Percentiles rank a stretch among this genome's conserved stretches.
Conservation (phyloP, 140 eudicot genomes). For the Flaveria floridana region DNA sequence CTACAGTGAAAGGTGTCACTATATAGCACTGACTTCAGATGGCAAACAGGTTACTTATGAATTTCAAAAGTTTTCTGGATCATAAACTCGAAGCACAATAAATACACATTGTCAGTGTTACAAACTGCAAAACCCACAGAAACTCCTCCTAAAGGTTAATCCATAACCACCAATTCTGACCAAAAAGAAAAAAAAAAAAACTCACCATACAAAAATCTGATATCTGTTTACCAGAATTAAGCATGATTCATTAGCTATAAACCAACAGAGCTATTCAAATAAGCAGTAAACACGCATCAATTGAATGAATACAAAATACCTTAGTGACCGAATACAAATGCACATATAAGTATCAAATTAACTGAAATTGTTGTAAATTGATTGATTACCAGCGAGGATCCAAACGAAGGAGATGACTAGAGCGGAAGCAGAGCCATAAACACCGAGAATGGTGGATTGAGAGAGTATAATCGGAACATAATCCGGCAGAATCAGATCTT, state of each 20-base stretch:
- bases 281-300: neutral
- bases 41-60: conserved; percentile 2
- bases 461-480: conserved; percentile 65
- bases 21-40: neutral
- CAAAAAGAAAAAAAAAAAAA: conserved; percentile 3
- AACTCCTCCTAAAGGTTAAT: neutral
- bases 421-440: conserved; percentile 54
- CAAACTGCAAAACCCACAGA: neutral
- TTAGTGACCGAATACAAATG: neutral
- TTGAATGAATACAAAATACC: neutral
- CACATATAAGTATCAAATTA: neutral
- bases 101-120: neutral
- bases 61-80: conserved; percentile 13
- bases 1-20: neutral
- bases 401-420: conserved; percentile 54
- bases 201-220: neutral
- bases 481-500: conserved; percentile 64
- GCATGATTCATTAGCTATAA: neutral
- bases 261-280: neutral
- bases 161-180: conserved; percentile 8
- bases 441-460: conserved; percentile 52
- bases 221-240: neutral
- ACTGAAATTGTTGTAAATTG: conserved; percentile 1
- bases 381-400: conserved; percentile 68
- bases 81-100: neutral